phyloP scores from a whole-genome alignment of 1,284 basidiomycete species.

The Boletus hoseneyae region DNA sequence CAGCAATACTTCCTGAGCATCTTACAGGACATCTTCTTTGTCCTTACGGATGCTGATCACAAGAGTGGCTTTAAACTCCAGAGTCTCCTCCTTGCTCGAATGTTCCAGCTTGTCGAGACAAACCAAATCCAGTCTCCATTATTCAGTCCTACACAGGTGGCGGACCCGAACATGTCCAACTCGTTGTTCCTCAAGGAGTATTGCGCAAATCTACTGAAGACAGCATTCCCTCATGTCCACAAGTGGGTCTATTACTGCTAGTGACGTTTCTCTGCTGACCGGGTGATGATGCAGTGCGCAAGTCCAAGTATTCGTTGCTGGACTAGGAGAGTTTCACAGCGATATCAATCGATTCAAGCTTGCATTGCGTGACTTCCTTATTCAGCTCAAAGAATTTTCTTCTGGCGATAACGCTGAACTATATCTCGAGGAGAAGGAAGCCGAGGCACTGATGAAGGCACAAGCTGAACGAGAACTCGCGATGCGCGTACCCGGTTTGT shows the following conservation, averaged over 20 bases:
- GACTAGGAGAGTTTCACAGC: conserved; percentile 81
- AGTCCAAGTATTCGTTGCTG: conserved; percentile 77
- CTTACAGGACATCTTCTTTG: conserved; percentile 96
- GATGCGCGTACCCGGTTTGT: conserved; percentile 96
- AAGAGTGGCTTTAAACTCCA: conserved; percentile 97
- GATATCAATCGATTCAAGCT: conserved; percentile 95
- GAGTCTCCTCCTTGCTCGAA: conserved; percentile 83
- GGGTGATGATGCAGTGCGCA: conserved; percentile 46
- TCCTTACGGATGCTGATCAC: conserved; percentile 97
- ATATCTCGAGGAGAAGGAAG: conserved; percentile 94
- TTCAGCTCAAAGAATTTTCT: conserved; percentile 92
- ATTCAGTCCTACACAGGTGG: conserved; percentile 75
- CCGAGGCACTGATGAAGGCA: conserved; percentile 64
- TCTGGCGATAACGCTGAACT: conserved; percentile 76
- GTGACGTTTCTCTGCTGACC: conserved; percentile 13
- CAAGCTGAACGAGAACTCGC: conserved; percentile 86
- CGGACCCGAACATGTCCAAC: conserved; percentile 80
- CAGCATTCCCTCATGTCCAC: conserved; percentile 89
- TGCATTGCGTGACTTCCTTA: conserved; percentile 88
- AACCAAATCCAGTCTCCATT: conserved; percentile 82
- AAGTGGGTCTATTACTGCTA: conserved; percentile 48
- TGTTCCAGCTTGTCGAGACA: conserved; percentile 92
- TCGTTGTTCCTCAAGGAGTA: conserved; percentile 85
- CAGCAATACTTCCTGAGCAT: conserved; percentile 92
- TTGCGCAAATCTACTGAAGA: conserved; percentile 81